Percentiles rank a stretch among this genome's conserved stretches.
Evolutionary conservation across 495 filamentous ascomycete species (phyloP).

Genomic region (Aspergillus taichungensis): DNA sequence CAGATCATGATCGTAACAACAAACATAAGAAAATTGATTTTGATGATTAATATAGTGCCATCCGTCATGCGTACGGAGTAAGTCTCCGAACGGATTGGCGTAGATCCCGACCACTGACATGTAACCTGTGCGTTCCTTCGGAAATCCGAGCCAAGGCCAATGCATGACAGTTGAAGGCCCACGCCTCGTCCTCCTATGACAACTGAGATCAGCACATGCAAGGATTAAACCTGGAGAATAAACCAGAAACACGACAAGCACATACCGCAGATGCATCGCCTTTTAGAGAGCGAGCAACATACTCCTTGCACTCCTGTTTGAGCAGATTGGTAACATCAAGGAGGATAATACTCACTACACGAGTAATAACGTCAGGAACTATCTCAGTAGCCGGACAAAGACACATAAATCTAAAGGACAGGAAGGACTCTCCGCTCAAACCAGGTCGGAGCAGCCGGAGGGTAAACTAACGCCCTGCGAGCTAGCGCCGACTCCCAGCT

Average conservation of each 20-base stretch:
- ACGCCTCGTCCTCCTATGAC: conserved; percentile 26
- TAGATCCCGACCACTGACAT: too few relatives aligned
- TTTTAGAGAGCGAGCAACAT: conserved; percentile 44
- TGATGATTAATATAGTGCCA: too few relatives aligned
- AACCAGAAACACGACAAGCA: conserved; percentile 8
- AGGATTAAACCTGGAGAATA: not conserved
- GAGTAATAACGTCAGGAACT: conserved; percentile 5
- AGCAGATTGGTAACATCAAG: too few relatives aligned
- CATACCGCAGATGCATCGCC: conserved; percentile 31
- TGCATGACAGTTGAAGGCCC: conserved; percentile 40
- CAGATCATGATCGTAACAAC: too few relatives aligned
- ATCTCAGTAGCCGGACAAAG: not conserved
- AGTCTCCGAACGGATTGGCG: too few relatives aligned
- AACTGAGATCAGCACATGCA: conserved; percentile 3
- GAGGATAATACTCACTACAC: conserved; percentile 19
- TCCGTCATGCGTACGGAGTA: too few relatives aligned
- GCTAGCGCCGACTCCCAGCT: conserved; percentile 26
- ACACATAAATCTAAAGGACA: not conserved
- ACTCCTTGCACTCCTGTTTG: conserved; percentile 45
- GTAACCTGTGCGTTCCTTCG: conserved; percentile 9
- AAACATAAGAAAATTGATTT: too few relatives aligned
- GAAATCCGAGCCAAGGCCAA: conserved; percentile 38
- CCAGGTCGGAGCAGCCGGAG: conserved; percentile 34
- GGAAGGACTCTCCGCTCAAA: conserved; percentile 13
- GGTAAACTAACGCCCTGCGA: conserved; percentile 28